Evolutionary conservation across 306 rosid genomes (phyloP), one percentile per base, ranked within the genome.

Genomic region (Quercus wislizeni): DNA sequence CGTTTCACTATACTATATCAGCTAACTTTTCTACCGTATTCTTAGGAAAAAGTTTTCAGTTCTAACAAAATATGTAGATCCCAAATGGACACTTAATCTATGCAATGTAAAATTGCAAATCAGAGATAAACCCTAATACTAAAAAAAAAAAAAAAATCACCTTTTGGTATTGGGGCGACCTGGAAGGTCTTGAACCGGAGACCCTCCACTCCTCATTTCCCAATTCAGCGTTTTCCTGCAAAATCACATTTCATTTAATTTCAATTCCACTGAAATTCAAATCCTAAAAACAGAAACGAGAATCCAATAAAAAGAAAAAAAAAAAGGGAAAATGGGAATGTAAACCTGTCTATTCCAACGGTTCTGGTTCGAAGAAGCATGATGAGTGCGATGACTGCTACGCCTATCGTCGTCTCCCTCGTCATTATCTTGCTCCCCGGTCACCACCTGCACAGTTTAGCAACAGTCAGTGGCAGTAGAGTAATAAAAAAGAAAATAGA

Each of bases 341-440:
- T 73, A 69, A 51, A 85, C 91, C 91, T 84, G 84, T 25, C 75
- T 23, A 27, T 61, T 73, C 91, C 86, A 52, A 57, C 54, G 82
- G 35, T 69, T 83, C 73, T 54, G 81, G 55, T 41, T 19, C 65
- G 62, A 6, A 41, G 46, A 41, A 41, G 46, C 46, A 11, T 79
- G 82, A 59, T 83, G 83, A 74, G 81, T 57, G 38, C 83, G 89
- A 80, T 76, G 89, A 80, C 74, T 88, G 65, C 73, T 57, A 19
- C 62, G 21, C 41, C 46, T 41, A 8, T 41, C 11, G 46, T 2
- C 3, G 46, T 8, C 46, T 41, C 62, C 84, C 30, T 55, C 82
- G 30, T 63, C 84, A 3, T 75, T 33, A 58, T 90, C 91, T 51
- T 85, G 90, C 46, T 90, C 96, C 55, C 92, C 93, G 58, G 97